Base-by-base conservation (phyloP, 148 eudicot species). In the Vaccinium macrocarpon region DNA sequence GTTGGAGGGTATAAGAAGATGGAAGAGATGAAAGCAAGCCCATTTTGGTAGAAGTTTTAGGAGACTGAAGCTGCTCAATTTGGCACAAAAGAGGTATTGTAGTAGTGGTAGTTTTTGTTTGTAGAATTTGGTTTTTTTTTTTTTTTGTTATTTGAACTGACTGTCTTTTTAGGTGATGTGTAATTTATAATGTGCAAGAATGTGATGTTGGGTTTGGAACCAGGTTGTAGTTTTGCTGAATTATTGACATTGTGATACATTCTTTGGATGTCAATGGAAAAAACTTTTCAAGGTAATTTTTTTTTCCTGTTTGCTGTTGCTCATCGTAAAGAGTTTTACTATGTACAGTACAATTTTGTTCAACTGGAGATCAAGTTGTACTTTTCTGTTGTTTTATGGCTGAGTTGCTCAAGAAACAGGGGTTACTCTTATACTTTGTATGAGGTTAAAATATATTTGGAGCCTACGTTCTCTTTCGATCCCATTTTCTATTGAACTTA, bases 1-100 rank as follows among this genome's bases (percentile, higher is more conserved):
- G 80, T n/a, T 1, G 23, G 27, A 76, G 32, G 29, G 1, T 50
- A 23, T 76, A 57, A 21, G 38, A 35, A 76, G 80, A 21, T n/a
- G 55, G 35, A 6, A 1, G 5, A 73, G 32, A 50, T 2, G 32
- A 25, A 52, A 52, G 14, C 62, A 23, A 25, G 15, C 64, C 64
- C 81, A 11, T 23, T 51, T 77, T 77, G 57, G 18, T 72, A 72
- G 53, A 48, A 78, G 80, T 52, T 78, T 52, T 78, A 29, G 68
- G 62, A 8, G 66, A 56, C 68, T 55, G 25, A 55, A 79, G 68
- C 66, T 79, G 81, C 81, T 79, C 68, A 79, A 56, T 8, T 74
- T 74, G 78, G 78, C 78, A 46, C 19, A n/a, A 19, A 19, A 48
- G 21, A 74, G 78, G 12, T 74, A 74, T 46, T 74, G 78, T 74